A percentile compares a stretch with the other conserved stretches of the same genome.
Conservation (phyloP, 495 filamentous ascomycete species). For the Podospora australis region DNA sequence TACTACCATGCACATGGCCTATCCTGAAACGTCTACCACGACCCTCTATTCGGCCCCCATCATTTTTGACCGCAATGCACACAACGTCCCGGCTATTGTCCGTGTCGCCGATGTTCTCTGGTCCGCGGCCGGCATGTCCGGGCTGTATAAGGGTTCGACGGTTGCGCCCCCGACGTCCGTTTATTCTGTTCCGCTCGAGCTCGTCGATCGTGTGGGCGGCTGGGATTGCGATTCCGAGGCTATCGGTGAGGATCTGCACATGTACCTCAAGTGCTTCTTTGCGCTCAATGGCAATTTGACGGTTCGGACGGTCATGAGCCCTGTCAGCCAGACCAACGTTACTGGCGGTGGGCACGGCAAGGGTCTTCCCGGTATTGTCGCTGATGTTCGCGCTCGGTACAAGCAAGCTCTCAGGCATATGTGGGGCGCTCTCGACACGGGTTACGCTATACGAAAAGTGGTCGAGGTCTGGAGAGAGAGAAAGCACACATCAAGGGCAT, state of each 20-base stretch:
- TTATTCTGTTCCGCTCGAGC: constrained; percentile 56
- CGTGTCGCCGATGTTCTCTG: constrained; percentile 63
- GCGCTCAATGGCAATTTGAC: constrained; percentile 57
- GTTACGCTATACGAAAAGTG: constrained; percentile 49
- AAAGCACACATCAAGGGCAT: constrained; percentile 43
- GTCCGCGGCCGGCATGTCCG: constrained; percentile 59
- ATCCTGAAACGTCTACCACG: constrained; percentile 48
- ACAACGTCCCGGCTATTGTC: constrained; percentile 58
- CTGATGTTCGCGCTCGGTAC: constrained; percentile 53
- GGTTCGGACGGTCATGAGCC: constrained; percentile 47
- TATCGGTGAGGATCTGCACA: constrained; percentile 68
- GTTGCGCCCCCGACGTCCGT: constrained; percentile 64
- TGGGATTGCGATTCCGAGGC: constrained; percentile 62
- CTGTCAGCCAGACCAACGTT: constrained; percentile 64
- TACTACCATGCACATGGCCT: constrained; percentile 49
- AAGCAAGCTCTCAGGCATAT: constrained; percentile 63
- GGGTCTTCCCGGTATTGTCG: constrained; percentile 42
- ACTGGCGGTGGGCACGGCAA: constrained; percentile 45
- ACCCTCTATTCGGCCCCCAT: constrained; percentile 63
- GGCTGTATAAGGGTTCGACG: constrained; percentile 51
- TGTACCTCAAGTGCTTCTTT: constrained; percentile 71
- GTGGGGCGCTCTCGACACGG: constrained; percentile 65
- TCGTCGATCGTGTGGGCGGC: constrained; percentile 57
- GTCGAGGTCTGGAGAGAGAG: constrained; percentile 44
- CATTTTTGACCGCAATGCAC: constrained; percentile 64